Evolutionary conservation across 805 yeast genomes (phyloP).

Genomic region (Yarrowia keelungensis): DNA sequence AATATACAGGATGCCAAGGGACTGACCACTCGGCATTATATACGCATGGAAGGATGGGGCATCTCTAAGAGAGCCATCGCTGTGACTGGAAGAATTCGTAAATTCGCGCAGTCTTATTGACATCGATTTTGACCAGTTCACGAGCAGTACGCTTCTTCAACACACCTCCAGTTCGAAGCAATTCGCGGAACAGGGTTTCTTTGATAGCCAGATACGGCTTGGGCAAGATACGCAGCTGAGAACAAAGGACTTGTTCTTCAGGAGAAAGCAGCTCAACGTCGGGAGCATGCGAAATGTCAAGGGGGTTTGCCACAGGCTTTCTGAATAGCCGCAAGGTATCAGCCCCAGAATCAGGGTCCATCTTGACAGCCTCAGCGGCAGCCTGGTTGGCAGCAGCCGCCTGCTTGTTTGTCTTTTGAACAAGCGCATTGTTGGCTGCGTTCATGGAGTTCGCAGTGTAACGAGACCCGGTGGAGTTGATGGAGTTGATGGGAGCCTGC

Average conservation of each 20-base stretch:
- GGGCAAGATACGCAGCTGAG: slow-evolving; percentile 83
- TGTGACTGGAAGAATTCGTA: slow-evolving; percentile 93
- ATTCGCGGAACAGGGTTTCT: slow-evolving; percentile 85
- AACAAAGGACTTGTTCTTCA: slow-evolving; percentile 88
- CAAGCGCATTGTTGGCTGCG: slow-evolving; percentile 24
- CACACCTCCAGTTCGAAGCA: slow-evolving; percentile 82
- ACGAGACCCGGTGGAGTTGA: slow-evolving; percentile 37
- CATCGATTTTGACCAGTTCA: slow-evolving; percentile 83
- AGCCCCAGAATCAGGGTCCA: slow-evolving; percentile 20
- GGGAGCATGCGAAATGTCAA: slow-evolving; percentile 63
- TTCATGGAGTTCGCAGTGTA: slow-evolving; percentile 41
- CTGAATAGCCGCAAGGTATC: slow-evolving; percentile 44
- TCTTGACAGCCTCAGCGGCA: slow-evolving; percentile 13
- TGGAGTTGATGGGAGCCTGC: slow-evolving; percentile 37
- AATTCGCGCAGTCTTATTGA: slow-evolving; percentile 81
- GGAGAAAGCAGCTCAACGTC: slow-evolving; percentile 82
- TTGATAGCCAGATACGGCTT: slow-evolving; percentile 94
- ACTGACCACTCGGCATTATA: slow-evolving; percentile 2
- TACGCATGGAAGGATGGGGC: not conserved
- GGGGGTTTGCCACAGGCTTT: slow-evolving; percentile 49
- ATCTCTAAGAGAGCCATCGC: slow-evolving; percentile 68
- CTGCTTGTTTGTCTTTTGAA: slow-evolving; percentile 33
- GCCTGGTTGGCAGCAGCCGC: slow-evolving; percentile 33
- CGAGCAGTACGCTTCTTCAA: slow-evolving; percentile 85
- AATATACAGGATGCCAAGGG: slow-evolving; percentile 25